These are phyloP conservation scores for Fraxinus dipetala DNA, from an alignment of 305 asterid genomes.

Conservation along the genomic window DNA sequence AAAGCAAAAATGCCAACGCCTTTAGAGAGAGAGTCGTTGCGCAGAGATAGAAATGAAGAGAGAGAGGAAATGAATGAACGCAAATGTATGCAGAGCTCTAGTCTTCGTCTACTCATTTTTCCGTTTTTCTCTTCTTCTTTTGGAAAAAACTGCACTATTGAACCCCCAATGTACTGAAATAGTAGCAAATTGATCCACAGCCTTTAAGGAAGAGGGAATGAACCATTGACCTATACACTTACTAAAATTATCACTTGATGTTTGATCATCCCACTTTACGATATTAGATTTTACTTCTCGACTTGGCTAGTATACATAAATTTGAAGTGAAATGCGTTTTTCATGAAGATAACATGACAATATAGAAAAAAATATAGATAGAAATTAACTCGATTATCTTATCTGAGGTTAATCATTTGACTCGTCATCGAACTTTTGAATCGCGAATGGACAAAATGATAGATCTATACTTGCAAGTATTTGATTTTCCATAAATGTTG, in stretches of 20 bases:
- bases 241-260: background rate
- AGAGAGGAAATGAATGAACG: slow-evolving; percentile 26
- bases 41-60: slow-evolving; percentile 22
- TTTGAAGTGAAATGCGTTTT: background rate
- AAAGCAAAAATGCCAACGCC: slow-evolving; percentile 24
- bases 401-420: background rate
- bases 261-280: background rate
- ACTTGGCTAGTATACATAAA: background rate
- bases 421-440: background rate
- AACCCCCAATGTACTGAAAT: background rate
- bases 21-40: slow-evolving; percentile 27
- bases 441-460: background rate
- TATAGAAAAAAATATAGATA: too few species aligned
- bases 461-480: background rate
- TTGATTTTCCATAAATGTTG: background rate
- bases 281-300: background rate
- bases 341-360: background rate
- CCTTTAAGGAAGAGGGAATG: background rate
- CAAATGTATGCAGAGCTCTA: slow-evolving; percentile 23
- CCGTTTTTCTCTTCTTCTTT: background rate
- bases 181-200: background rate
- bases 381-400: background rate
- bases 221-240: background rate
- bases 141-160: background rate
- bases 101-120: slow-evolving; percentile 26